These are phyloP conservation scores for Mycena epipterygia DNA, from an alignment of 768 basidiomycete genomes.

Conservation along the genomic window DNA sequence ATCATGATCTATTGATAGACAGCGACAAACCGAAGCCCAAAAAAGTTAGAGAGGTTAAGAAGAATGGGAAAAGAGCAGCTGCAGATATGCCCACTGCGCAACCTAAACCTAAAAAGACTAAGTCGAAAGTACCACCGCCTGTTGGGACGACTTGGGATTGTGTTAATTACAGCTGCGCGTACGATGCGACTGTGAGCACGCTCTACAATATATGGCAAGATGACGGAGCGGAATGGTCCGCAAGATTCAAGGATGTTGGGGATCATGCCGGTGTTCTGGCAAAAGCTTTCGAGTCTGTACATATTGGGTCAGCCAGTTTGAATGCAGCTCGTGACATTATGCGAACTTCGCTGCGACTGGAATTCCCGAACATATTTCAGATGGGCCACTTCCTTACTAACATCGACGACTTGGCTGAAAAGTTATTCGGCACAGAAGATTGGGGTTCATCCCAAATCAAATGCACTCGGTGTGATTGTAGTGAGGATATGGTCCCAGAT, in stretches of 20 bases:
- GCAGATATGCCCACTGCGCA: background rate
- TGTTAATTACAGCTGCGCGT: slow-evolving; percentile 47
- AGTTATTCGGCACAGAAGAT: background rate
- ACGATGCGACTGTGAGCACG: slow-evolving; percentile 43
- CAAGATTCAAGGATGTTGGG: background rate
- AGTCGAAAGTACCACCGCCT: background rate
- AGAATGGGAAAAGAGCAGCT: too few relatives aligned
- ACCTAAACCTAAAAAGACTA: background rate
- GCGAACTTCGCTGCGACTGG: background rate
- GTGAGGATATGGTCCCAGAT: too few relatives aligned
- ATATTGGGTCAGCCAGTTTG: background rate
- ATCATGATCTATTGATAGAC: too few relatives aligned
- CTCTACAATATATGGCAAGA: background rate
- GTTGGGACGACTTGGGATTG: slow-evolving; percentile 39
- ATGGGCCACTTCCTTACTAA: background rate
- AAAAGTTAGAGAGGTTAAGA: too few relatives aligned
- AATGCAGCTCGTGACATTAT: background rate
- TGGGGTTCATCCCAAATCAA: background rate
- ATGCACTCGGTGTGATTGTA: background rate
- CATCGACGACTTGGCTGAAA: background rate
- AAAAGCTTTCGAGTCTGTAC: background rate
- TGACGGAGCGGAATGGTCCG: slow-evolving; percentile 32
- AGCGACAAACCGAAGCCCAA: too few relatives aligned
- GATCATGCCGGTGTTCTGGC: background rate
- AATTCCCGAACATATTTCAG: background rate